Conservation (phyloP, 2,329 filamentous ascomycete genomes). For the Colletotrichum falcatum region DNA sequence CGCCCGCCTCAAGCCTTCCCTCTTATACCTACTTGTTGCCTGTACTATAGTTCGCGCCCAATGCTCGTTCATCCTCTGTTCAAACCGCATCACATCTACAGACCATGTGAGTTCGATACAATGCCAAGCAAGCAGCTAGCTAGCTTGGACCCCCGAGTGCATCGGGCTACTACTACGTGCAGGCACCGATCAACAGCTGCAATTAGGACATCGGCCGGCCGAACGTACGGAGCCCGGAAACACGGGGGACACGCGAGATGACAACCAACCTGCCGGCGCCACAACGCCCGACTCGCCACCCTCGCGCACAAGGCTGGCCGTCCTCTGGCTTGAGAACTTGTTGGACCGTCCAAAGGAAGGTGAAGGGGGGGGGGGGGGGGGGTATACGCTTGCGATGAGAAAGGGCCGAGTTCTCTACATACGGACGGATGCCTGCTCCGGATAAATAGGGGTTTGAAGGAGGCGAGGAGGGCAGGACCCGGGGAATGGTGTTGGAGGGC, state of each 20-base stretch:
- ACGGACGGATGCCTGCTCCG: background rate
- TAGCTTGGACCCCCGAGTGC: background rate
- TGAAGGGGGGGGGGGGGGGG: background rate
- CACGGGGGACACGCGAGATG: background rate
- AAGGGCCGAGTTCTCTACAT: background rate
- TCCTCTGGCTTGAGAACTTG: background rate
- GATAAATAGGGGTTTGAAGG: background rate
- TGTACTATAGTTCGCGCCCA: slow-evolving; percentile 41
- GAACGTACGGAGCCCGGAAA: background rate
- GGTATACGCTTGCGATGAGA: background rate
- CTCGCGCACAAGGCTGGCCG: background rate
- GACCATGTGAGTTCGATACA: background rate
- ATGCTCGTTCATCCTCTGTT: slow-evolving; percentile 43
- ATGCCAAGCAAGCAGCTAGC: background rate
- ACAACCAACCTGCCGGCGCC: background rate
- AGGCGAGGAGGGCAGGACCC: background rate
- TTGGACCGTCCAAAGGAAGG: background rate
- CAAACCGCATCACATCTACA: background rate
- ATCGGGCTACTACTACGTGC: background rate
- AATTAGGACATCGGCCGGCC: too few relatives aligned
- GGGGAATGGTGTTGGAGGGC: background rate
- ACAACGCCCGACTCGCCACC: background rate
- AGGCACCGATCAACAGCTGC: background rate
- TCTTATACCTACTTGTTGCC: slow-evolving; percentile 41
- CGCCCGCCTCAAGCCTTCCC: slow-evolving; percentile 37